A percentile compares a stretch with the other conserved stretches of the same genome.
phyloP scores from a whole-genome alignment of 352 stramenopile species.

The Phytophthora uliginosa region DNA sequence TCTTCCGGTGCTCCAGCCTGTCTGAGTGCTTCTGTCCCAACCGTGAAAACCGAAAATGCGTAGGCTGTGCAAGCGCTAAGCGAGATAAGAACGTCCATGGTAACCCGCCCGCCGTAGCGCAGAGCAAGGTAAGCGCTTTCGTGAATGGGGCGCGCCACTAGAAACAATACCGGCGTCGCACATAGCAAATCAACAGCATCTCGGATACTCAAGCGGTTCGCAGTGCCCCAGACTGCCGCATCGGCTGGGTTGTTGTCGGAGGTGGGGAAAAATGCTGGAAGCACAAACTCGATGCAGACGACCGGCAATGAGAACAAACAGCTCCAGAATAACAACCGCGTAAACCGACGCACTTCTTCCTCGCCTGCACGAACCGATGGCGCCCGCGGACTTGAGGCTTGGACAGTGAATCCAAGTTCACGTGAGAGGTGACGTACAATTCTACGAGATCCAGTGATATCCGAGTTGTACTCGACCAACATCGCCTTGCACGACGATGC shows the following conservation, averaged over 20 bases:
- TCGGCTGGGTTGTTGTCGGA: slow-evolving; percentile 32
- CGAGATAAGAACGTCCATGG: slow-evolving; percentile 85
- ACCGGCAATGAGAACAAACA: slow-evolving; percentile 66
- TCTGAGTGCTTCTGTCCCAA: slow-evolving; percentile 26
- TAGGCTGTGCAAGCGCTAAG: slow-evolving; percentile 78
- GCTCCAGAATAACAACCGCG: slow-evolving; percentile 58
- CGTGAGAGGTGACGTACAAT: slow-evolving; percentile 50
- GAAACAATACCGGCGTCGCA: slow-evolving; percentile 73
- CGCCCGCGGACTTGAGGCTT: slow-evolving; percentile 60
- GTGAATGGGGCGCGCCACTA: slow-evolving; percentile 76
- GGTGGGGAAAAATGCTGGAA: slow-evolving; percentile 43
- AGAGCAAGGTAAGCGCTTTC: slow-evolving; percentile 71
- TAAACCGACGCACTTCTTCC: slow-evolving; percentile 58
- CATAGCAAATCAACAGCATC: slow-evolving; percentile 68
- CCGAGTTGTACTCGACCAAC: slow-evolving; percentile 60
- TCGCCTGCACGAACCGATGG: slow-evolving; percentile 50
- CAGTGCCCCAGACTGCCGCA: slow-evolving; percentile 37
- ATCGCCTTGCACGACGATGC: slow-evolving; percentile 29
- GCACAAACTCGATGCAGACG: slow-evolving; percentile 65
- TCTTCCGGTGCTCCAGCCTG: slow-evolving; percentile 6
- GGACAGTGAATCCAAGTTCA: slow-evolving; percentile 54
- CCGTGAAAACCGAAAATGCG: slow-evolving; percentile 62
- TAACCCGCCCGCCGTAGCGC: slow-evolving; percentile 69
- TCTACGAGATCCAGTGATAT: slow-evolving; percentile 45
- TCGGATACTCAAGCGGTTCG: slow-evolving; percentile 49